phyloP scores from a whole-genome alignment of 768 basidiomycete genomes.

The Porphyrellus cyaneotinctus region DNA sequence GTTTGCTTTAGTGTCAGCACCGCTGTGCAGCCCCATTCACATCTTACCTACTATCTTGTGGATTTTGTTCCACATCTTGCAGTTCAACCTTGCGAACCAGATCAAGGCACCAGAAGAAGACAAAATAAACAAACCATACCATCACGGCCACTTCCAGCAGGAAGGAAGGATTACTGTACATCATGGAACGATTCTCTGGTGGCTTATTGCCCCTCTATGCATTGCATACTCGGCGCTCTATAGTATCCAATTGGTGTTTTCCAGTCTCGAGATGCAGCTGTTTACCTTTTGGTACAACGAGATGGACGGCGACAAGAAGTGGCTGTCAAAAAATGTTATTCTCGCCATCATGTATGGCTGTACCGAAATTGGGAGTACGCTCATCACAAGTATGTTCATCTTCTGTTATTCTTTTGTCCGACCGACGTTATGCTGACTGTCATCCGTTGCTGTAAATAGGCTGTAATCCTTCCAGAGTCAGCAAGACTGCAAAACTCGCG shows the following conservation, averaged over 20 bases:
- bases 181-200: slow-evolving; percentile 35
- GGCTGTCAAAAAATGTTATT: slow-evolving; percentile 36
- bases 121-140: slow-evolving; percentile 40
- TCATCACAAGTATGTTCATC: slow-evolving; percentile 33
- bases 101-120: slow-evolving; percentile 41
- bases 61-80: slow-evolving; percentile 45
- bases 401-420: not conserved
- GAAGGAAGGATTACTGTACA: slow-evolving; percentile 36
- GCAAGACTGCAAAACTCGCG: slow-evolving; percentile 28
- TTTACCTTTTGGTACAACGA: slow-evolving; percentile 39
- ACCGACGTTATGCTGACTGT: not conserved
- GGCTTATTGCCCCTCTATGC: slow-evolving; percentile 34
- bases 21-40: slow-evolving; percentile 16
- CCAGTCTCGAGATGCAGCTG: slow-evolving; percentile 34
- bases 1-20: slow-evolving; percentile 34
- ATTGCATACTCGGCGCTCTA: slow-evolving; percentile 33
- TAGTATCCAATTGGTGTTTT: slow-evolving; percentile 28
- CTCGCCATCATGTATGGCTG: slow-evolving; percentile 39
- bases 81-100: slow-evolving; percentile 45
- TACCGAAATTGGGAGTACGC: slow-evolving; percentile 38
- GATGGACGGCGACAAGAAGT: slow-evolving; percentile 34
- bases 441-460: not conserved
- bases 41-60: slow-evolving; percentile 34
- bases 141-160: slow-evolving; percentile 43
- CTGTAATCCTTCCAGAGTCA: slow-evolving; percentile 21